Base-by-base conservation (phyloP, 2,329 filamentous ascomycete genomes). In the Scedosporium boydii region DNA sequence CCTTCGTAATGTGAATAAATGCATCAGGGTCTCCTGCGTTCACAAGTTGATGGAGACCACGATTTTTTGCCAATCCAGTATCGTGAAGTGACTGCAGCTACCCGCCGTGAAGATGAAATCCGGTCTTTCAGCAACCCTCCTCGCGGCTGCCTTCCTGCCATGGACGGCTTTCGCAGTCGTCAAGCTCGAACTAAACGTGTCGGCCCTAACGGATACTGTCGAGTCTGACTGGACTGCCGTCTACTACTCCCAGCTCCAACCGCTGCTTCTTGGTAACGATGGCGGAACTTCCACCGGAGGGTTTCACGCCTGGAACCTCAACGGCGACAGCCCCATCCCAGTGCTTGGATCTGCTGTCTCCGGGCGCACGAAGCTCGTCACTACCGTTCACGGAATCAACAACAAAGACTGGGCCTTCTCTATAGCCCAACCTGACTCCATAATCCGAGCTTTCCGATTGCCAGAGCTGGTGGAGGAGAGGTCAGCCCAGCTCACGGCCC, bases 191-290 rank as follows among this genome's bases (percentile, higher is more conserved):
- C 48, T 75, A 53, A 69, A 72, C 5, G 64, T 77, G 61, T 70
- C 72, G 4, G 70, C 73, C 18, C 62, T 69, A 44, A 77, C 76
- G 1, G 66, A 66, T 18, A 67, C 71, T 7, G 67, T 79, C 62
- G 74, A 77, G 51, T 77, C 78, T 0, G 78, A 79, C 60, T 76
- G 70, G 69, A 75, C 75, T 1, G 65, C 73, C 3, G 67, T 76
- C 4, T 75, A 75, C 68, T 79, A 80, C 64, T 69, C 72, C 12
- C 65, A 65, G 14, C 64, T 62, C 1, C 58, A 65, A 2, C 75
- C 77, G 6, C 48, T 77, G 4, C 70, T 81, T 1, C 66, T 80
- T n/a, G 76, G 76, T 18, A 81, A 80, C 44, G 78, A 81, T 60
- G 77, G 75, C 12, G 75, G 73, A 0, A 73, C 77, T 6, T 74